Conservation (phyloP, 306 rosid genomes). For the Fagus crenata region DNA sequence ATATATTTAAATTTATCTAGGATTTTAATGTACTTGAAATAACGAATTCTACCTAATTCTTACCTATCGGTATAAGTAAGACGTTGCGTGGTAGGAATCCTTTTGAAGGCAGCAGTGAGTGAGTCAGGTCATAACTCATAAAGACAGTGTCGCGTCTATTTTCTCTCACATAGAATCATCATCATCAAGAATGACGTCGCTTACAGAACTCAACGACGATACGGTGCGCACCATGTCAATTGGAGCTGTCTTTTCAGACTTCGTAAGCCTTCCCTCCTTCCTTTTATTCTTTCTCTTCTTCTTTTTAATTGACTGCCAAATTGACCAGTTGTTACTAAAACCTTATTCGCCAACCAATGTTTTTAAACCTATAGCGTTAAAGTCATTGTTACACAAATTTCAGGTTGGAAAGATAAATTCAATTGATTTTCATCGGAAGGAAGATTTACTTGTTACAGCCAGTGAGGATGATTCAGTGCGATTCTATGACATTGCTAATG, state of each 20-base stretch:
- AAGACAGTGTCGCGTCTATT: no score
- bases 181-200: constrained; percentile 42
- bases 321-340: neutral
- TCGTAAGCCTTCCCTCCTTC: constrained; percentile 44
- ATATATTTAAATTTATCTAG: no score
- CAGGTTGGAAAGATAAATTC: constrained; percentile 88
- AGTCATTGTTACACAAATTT: constrained; percentile 9
- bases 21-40: no score
- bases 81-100: no score
- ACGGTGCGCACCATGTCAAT: constrained; percentile 75
- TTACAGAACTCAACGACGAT: constrained; percentile 71
- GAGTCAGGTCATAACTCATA: no score
- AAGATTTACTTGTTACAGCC: constrained; percentile 82
- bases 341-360: neutral
- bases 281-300: neutral
- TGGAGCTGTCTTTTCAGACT: constrained; percentile 89
- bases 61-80: no score
- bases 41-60: no score
- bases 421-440: constrained; percentile 87
- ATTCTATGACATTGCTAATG: constrained; percentile 82
- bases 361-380: neutral
- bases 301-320: neutral
- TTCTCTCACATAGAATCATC: neutral
- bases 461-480: constrained; percentile 94
- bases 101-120: no score